Percentiles rank a stretch among this genome's conserved stretches.
Evolutionary conservation across 192 early-diverging fungal genomes (phyloP).

Genomic region (Cetraspora pellucida): DNA sequence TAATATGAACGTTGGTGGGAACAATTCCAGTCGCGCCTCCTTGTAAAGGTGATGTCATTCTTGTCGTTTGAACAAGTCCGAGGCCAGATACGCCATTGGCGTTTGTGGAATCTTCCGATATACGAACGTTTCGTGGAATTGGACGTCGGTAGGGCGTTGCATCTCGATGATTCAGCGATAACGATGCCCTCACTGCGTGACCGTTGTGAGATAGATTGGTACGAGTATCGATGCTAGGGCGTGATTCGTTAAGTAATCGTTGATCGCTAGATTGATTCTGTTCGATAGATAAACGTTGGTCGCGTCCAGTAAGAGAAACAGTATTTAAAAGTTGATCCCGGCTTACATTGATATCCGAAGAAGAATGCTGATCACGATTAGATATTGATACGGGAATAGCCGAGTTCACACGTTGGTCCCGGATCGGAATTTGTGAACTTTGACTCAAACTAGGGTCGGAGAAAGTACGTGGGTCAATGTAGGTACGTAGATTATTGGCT

Average conservation of each 20-base stretch:
- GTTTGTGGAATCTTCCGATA: background rate
- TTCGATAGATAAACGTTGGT: background rate
- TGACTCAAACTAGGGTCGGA: background rate
- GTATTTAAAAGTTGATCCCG: background rate
- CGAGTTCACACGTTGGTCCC: background rate
- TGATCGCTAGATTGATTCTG: background rate
- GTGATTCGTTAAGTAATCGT: background rate
- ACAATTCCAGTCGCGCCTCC: background rate
- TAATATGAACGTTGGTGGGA: background rate
- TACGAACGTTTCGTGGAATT: background rate
- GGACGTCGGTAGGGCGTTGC: background rate
- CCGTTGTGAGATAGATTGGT: background rate
- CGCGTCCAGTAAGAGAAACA: background rate
- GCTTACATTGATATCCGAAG: background rate
- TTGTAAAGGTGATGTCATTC: background rate
- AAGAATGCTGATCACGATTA: background rate
- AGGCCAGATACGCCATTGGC: background rate
- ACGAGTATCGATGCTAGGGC: too few relatives aligned
- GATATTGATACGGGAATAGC: background rate
- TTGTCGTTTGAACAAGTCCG: background rate
- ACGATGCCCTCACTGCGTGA: background rate
- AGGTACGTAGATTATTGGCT: background rate
- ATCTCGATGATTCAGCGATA: background rate
- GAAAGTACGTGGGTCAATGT: background rate
- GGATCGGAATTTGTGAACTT: background rate